Conservation (phyloP, 352 stramenopile genomes). For the Globisporangium sylvaticum region DNA sequence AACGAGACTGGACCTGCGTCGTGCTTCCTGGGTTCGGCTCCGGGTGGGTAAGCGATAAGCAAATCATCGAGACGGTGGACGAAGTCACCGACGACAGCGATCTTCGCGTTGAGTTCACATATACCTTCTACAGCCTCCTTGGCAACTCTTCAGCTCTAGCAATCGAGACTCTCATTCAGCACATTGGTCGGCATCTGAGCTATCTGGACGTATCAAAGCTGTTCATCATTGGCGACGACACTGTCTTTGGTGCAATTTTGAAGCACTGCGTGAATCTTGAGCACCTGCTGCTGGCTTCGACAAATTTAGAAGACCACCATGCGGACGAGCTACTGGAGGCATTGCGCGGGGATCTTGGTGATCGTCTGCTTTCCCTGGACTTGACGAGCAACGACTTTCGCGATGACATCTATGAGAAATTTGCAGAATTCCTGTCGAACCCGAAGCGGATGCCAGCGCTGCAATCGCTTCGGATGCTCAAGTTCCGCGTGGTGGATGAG, state of each 20-base stretch:
- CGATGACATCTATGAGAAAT: not conserved
- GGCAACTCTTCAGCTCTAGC: too few species aligned
- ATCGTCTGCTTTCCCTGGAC: not conserved
- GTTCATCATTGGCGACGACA: not conserved
- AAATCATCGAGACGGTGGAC: not conserved
- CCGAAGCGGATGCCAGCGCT: not conserved
- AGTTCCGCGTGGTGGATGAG: too few species aligned
- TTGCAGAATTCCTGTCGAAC: not conserved
- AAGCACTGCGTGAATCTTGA: constrained; percentile 8
- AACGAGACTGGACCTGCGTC: not conserved
- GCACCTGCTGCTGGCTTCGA: not conserved
- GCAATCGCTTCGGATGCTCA: not conserved
- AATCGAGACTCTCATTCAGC: not conserved
- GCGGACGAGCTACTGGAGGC: not conserved
- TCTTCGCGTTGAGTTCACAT: not conserved
- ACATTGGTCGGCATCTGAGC: not conserved
- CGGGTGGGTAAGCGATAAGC: not conserved
- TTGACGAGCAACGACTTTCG: not conserved
- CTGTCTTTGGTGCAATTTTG: not conserved
- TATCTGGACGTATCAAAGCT: not conserved
- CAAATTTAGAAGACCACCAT: not conserved
- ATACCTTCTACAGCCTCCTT: not conserved
- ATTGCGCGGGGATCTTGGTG: not conserved
- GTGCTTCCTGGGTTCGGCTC: not conserved
- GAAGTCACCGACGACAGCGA: not conserved